These are phyloP conservation scores for Ogataea henricii DNA, from an alignment of 805 yeast genomes.

Conservation along the genomic window DNA sequence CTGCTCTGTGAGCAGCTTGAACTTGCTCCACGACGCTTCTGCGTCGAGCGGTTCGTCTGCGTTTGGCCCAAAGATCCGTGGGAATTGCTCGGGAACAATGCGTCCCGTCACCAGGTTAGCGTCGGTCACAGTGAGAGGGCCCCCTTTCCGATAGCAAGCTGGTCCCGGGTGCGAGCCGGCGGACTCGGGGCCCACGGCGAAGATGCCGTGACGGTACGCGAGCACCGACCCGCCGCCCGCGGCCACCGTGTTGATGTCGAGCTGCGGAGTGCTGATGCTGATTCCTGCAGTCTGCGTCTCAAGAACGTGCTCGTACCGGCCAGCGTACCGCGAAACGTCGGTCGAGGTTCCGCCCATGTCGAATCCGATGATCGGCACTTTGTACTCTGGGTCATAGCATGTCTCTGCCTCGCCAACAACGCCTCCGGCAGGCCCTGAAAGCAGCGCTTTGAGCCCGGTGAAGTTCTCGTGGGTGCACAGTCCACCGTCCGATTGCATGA, in stretches of 20 bases:
- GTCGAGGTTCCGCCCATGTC: conserved; percentile 42
- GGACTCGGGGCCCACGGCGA: conserved; percentile 79
- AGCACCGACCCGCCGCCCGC: conserved; percentile 59
- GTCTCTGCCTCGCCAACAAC: conserved; percentile 58
- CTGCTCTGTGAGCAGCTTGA: conserved; percentile 49
- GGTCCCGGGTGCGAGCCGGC: conserved; percentile 88
- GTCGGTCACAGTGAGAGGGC: conserved; percentile 79
- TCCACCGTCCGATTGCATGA: conserved; percentile 63
- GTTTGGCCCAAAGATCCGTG: conserved; percentile 78
- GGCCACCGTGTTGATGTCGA: conserved; percentile 33
- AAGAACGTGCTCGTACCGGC: conserved; percentile 31
- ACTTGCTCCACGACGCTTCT: conserved; percentile 50
- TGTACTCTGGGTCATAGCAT: conserved; percentile 41
- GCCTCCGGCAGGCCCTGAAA: conserved; percentile 65
- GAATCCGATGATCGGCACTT: conserved; percentile 32
- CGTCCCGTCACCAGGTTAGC: conserved; percentile 74
- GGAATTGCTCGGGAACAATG: conserved; percentile 67
- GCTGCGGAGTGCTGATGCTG: conserved; percentile 36
- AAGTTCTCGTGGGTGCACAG: conserved; percentile 52
- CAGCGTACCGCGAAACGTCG: conserved; percentile 35
- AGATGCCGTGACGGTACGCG: conserved; percentile 64
- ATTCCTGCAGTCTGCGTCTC: conserved; percentile 36
- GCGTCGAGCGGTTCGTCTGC: conserved; percentile 66
- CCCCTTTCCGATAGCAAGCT: conserved; percentile 77
- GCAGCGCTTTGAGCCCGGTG: conserved; percentile 52